A percentile compares a stretch with the other conserved stretches of the same genome.
phyloP scores from a whole-genome alignment of 768 basidiomycete species.

The Collybia sp. region DNA sequence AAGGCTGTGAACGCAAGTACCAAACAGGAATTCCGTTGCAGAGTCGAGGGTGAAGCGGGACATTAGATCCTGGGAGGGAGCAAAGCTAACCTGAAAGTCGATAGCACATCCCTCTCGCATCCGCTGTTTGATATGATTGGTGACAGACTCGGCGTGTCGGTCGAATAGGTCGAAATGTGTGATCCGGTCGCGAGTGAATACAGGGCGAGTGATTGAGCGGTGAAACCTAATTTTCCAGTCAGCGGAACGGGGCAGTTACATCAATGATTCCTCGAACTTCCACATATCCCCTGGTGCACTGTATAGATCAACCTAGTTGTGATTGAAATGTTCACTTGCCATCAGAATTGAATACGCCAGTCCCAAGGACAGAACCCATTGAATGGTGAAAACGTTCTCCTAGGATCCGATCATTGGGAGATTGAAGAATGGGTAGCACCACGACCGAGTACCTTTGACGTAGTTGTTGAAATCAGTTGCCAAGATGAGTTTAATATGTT shows the following conservation, averaged over 20 bases:
- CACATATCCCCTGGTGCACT: slow-evolving; percentile 36
- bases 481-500: slow-evolving; percentile 53
- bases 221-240: slow-evolving; percentile 37
- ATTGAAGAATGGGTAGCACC: neutral
- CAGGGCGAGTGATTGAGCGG: slow-evolving; percentile 60
- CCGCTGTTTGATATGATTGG: slow-evolving; percentile 41
- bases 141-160: slow-evolving; percentile 40
- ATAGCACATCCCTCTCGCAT: slow-evolving; percentile 45
- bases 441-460: slow-evolving; percentile 40
- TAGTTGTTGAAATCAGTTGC: slow-evolving; percentile 56
- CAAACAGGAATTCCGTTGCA: slow-evolving; percentile 64
- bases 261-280: slow-evolving; percentile 26
- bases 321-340: slow-evolving; percentile 25
- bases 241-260: too few species aligned
- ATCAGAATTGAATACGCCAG: slow-evolving; percentile 68
- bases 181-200: slow-evolving; percentile 57
- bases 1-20: slow-evolving; percentile 50
- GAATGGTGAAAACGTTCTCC: slow-evolving; percentile 38
- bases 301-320: neutral
- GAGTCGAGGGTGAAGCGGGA: slow-evolving; percentile 64
- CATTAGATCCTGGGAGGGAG: slow-evolving; percentile 41
- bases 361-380: slow-evolving; percentile 48
- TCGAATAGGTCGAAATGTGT: slow-evolving; percentile 60
- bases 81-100: slow-evolving; percentile 46
- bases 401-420: slow-evolving; percentile 10